Evolutionary conservation across 2,329 filamentous ascomycete species (phyloP).

Genomic region (Incumbomyces lentus): DNA sequence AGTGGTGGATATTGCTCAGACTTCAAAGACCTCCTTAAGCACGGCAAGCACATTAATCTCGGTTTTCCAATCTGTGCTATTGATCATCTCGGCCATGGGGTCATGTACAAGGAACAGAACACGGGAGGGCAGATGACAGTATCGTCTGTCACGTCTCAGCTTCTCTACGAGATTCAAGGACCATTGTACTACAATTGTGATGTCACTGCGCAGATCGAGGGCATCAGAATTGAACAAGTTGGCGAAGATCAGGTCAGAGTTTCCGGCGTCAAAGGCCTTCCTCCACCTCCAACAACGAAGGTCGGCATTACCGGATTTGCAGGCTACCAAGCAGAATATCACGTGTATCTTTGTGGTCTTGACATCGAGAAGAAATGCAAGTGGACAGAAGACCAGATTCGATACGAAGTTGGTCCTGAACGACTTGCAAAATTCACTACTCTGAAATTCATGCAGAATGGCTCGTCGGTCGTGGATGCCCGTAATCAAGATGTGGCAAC

Average conservation of each 20-base stretch:
- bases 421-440: constrained; percentile 12
- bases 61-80: constrained; percentile 26
- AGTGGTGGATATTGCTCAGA: constrained; percentile 21
- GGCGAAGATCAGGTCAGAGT: constrained; percentile 32
- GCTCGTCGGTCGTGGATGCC: constrained; percentile 17
- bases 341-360: constrained; percentile 30
- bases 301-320: constrained; percentile 31
- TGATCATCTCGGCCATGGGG: constrained; percentile 13
- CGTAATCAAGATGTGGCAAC: constrained; percentile 26
- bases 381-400: constrained; percentile 29
- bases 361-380: constrained; percentile 30
- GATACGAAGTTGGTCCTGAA: constrained; percentile 21
- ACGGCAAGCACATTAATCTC: constrained; percentile 19
- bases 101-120: constrained; percentile 19
- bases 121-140: constrained; percentile 22
- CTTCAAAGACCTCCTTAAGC: constrained; percentile 17
- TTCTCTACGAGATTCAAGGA: constrained; percentile 38
- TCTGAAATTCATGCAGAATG: constrained; percentile 15
- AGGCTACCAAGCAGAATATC: constrained; percentile 32
- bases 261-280: constrained; percentile 32
- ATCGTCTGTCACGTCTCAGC: constrained; percentile 25
- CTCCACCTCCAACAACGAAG: constrained; percentile 36
- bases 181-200: constrained; percentile 41
- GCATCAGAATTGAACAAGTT: constrained; percentile 34
- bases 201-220: constrained; percentile 35